These are phyloP conservation scores for Eimeria zaria DNA, from an alignment of 169 alveolate genomes.

Conservation along the genomic window DNA sequence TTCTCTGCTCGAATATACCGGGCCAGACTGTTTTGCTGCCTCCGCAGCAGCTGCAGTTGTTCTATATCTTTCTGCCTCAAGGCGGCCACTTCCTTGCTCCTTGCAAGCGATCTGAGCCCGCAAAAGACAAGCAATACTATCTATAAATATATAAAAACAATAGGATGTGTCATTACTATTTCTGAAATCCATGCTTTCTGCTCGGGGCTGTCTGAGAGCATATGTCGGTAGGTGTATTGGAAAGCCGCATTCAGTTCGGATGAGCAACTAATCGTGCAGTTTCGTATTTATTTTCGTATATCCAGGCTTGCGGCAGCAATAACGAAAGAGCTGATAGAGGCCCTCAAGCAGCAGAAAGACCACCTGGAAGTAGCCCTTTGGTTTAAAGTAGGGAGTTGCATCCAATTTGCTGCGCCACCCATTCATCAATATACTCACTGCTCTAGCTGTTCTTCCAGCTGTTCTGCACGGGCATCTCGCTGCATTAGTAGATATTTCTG, in stretches of 20 bases:
- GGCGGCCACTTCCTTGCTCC: slow-evolving; percentile 41
- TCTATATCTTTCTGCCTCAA: not conserved
- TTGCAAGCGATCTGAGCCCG: slow-evolving; percentile 27
- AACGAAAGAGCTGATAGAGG: slow-evolving; percentile 92
- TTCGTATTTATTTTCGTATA: not conserved
- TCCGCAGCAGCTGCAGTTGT: slow-evolving; percentile 29
- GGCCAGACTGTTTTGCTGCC: slow-evolving; percentile 65
- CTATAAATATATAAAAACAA: not conserved
- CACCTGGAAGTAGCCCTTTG: slow-evolving; percentile 93
- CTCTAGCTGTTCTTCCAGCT: slow-evolving; percentile 26
- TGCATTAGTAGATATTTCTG: slow-evolving; percentile 5
- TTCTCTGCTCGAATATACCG: slow-evolving; percentile 45
- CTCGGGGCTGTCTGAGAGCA: too few relatives aligned
- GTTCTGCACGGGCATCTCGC: slow-evolving; percentile 6
- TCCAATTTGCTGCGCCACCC: not conserved
- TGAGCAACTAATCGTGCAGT: not conserved
- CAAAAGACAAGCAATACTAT: not conserved
- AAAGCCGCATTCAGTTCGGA: not conserved
- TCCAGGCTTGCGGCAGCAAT: slow-evolving; percentile 86
- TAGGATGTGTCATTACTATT: too few relatives aligned
- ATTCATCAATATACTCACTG: not conserved
- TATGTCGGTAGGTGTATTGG: too few relatives aligned
- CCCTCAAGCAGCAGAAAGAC: slow-evolving; percentile 91
- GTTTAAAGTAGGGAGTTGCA: slow-evolving; percentile 2
- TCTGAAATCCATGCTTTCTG: too few relatives aligned